Evolutionary conservation across 139 green algal species (phyloP).

Genomic region (Closterium sp.): DNA sequence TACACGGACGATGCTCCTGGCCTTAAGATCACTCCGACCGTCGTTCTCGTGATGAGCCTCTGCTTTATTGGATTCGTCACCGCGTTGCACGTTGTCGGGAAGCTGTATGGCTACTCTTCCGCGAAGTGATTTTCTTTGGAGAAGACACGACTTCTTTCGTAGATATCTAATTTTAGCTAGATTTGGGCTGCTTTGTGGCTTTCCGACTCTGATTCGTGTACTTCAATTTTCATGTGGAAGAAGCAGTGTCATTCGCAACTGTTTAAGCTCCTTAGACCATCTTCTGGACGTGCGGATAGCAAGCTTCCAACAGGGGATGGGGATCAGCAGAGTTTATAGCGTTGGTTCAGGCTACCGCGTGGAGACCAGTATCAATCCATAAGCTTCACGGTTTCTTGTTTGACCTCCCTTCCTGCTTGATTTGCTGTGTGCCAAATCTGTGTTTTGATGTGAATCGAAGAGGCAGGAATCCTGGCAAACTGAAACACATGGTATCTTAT

Average conservation of each 20-base stretch:
- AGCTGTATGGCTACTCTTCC: constrained; percentile 34
- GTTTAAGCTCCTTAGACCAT: background rate
- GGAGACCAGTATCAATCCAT: background rate
- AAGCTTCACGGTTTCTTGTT: background rate
- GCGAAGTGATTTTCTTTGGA: constrained; percentile 3
- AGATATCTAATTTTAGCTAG: background rate
- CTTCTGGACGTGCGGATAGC: background rate
- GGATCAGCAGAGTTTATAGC: background rate
- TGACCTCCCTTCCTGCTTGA: background rate
- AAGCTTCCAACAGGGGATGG: too few species aligned
- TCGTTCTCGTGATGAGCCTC: constrained; percentile 56
- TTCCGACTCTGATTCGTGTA: background rate
- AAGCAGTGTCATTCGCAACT: background rate
- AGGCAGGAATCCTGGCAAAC: too few species aligned
- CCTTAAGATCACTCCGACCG: constrained; percentile 53
- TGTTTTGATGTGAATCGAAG: too few species aligned
- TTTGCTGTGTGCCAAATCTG: too few species aligned
- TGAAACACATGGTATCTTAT: too few species aligned
- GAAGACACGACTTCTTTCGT: background rate
- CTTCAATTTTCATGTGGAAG: background rate
- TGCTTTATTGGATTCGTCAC: constrained; percentile 58
- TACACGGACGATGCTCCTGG: constrained; percentile 56
- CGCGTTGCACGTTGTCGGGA: constrained; percentile 50
- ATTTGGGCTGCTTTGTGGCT: too few species aligned
- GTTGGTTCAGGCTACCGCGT: background rate